Evolutionary conservation across 768 basidiomycete genomes (phyloP).

Genomic region (Coprinopsis marcescibilis): DNA sequence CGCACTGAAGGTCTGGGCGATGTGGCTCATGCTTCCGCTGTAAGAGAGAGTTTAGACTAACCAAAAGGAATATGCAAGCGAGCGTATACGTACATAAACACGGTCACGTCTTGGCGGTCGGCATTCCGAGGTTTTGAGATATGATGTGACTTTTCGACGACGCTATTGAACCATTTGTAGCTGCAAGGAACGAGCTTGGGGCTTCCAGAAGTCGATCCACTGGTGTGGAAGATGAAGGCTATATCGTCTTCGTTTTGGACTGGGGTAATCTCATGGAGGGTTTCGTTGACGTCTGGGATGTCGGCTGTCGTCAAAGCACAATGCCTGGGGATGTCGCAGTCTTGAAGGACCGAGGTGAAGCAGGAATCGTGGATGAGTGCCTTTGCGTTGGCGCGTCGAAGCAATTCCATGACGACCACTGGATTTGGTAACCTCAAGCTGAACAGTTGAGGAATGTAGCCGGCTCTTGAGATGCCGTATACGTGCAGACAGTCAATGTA

Average conservation of each 20-base stretch:
- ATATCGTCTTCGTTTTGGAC: slow-evolving; percentile 33
- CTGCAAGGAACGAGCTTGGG: slow-evolving; percentile 74
- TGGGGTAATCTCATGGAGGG: slow-evolving; percentile 39
- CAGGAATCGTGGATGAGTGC: slow-evolving; percentile 62
- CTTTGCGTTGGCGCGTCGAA: slow-evolving; percentile 53
- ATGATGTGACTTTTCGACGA: slow-evolving; percentile 53
- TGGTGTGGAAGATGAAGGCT: slow-evolving; percentile 73
- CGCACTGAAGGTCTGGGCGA: slow-evolving; percentile 72
- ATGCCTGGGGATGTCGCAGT: slow-evolving; percentile 47
- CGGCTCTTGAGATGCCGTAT: slow-evolving; percentile 70
- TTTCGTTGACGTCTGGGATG: slow-evolving; percentile 29
- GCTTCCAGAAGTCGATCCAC: slow-evolving; percentile 78
- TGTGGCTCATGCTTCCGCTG: slow-evolving; percentile 84
- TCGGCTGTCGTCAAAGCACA: slow-evolving; percentile 35
- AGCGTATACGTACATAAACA: slow-evolving; percentile 57
- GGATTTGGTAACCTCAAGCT: slow-evolving; percentile 74
- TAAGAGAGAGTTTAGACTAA: slow-evolving; percentile 28
- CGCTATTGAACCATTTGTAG: slow-evolving; percentile 60
- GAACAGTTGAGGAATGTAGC: slow-evolving; percentile 74
- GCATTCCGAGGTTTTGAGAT: slow-evolving; percentile 43
- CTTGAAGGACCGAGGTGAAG: slow-evolving; percentile 37
- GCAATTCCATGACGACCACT: slow-evolving; percentile 62
- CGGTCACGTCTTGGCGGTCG: slow-evolving; percentile 59
- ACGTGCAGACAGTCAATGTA: slow-evolving; percentile 70
- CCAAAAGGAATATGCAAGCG: slow-evolving; percentile 14